phyloP scores from a whole-genome alignment of 305 asterid species.

The Caryopteris hybrid region DNA sequence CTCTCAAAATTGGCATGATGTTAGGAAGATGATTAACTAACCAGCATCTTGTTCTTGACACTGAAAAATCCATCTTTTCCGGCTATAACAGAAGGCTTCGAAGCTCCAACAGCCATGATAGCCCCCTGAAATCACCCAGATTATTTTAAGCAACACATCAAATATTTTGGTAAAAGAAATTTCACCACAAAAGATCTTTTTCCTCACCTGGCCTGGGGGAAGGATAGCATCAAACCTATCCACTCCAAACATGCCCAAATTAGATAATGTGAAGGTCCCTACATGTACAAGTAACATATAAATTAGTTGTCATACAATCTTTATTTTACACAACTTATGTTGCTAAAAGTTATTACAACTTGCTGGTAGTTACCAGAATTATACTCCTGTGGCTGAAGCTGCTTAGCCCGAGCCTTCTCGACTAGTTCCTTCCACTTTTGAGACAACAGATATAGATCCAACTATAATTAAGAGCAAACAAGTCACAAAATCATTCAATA shows the following conservation, averaged over 20 bases:
- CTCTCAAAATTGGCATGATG: background rate
- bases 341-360: background rate
- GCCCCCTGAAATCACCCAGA: conserved; percentile 65
- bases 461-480: conserved; percentile 39
- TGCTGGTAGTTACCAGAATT: conserved; percentile 55
- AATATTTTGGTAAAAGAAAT: background rate
- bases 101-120: conserved; percentile 98
- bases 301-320: conserved; percentile 3
- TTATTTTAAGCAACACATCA: background rate
- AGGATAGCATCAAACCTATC: conserved; percentile 97
- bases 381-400: conserved; percentile 92
- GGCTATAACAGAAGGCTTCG: conserved; percentile 71
- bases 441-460: conserved; percentile 92
- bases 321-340: background rate
- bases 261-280: conserved; percentile 93
- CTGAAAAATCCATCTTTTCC: conserved; percentile 67
- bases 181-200: background rate
- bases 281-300: conserved; percentile 5
- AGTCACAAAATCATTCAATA: conserved; percentile 15
- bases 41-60: conserved; percentile 69
- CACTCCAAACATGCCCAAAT: conserved; percentile 97
- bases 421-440: conserved; percentile 95
- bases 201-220: conserved; percentile 93
- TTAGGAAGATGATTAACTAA: conserved; percentile 29
- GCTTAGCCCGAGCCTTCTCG: conserved; percentile 94